phyloP scores from a whole-genome alignment of 2,329 filamentous ascomycete genomes.

The Claviceps fusiformis region DNA sequence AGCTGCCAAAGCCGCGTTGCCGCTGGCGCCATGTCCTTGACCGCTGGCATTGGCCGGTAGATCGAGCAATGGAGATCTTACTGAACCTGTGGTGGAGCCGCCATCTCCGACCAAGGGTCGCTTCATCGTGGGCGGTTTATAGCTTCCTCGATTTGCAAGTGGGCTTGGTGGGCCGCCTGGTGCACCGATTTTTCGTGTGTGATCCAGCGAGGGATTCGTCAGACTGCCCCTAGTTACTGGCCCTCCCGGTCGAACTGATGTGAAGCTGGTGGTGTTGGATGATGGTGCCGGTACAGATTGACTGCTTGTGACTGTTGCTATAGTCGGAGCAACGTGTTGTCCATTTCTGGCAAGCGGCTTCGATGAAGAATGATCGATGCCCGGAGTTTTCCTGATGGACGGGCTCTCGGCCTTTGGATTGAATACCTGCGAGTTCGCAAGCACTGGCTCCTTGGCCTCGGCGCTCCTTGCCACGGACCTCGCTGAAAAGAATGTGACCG shows the following conservation, averaged over 20 bases:
- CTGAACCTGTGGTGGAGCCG: constrained; percentile 9
- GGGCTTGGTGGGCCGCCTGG: constrained; percentile 42
- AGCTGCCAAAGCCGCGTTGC: background rate
- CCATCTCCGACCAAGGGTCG: constrained; percentile 25
- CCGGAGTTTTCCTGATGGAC: constrained; percentile 78
- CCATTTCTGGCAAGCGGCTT: constrained; percentile 52
- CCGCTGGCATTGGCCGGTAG: constrained; percentile 30
- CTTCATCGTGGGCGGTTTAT: constrained; percentile 47
- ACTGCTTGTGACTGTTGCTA: constrained; percentile 9
- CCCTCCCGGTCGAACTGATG: constrained; percentile 16
- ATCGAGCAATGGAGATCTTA: constrained; percentile 35
- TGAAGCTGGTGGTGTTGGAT: constrained; percentile 15
- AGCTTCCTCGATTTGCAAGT: constrained; percentile 43
- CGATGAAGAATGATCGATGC: constrained; percentile 68
- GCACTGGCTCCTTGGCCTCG: constrained; percentile 20
- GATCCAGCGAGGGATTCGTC: constrained; percentile 40
- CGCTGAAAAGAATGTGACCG: constrained; percentile 7
- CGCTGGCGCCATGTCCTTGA: constrained; percentile 8
- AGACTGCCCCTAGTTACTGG: constrained; percentile 25
- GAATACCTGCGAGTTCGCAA: constrained; percentile 35
- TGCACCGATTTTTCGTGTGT: constrained; percentile 44
- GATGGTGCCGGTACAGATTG: constrained; percentile 12
- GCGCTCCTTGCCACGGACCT: constrained; percentile 16
- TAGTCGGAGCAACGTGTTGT: constrained; percentile 33
- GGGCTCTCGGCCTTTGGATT: constrained; percentile 67